Base-by-base conservation (phyloP, 768 basidiomycete species). In the Epithele typhae region DNA sequence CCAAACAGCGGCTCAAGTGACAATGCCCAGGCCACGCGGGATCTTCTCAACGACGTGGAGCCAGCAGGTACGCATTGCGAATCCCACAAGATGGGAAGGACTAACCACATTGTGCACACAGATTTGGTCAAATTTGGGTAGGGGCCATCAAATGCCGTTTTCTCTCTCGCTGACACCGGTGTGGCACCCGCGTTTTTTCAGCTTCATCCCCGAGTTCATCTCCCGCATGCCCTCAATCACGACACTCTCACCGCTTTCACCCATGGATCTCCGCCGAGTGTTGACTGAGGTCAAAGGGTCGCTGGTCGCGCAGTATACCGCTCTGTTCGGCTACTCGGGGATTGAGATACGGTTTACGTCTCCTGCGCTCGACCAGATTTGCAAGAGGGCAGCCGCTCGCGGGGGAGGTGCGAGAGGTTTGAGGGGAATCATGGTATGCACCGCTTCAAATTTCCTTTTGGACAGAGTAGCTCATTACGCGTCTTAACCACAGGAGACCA, bases 171-270 rank as follows among this genome's bases (percentile, higher is more conserved):
- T 45, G 12, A 24, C 24, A 17, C 23, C 54, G 25, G 46, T 24
- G 37, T 25, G 5, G 3, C 6, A 1, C 35, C 15, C 46, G 10
- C 22, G 11, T 5, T 2, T 17, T 5, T 19, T n/a, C 48, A 87
- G 88, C 3, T 88, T 96, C 53, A 97, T 97, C 48, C 94, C 94
- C 19, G 94, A 98, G 67, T 97, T 98, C 57, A 78, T 95, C 41
- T 92, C 89, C 15, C 87, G 95, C 23, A 67, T 96, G n/a, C 94
- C 94, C 4, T 85, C 92, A n/a, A 75, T 93, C 27, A 88, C 94
- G 4, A 82, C 91, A 1, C 76, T 98, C 5, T 65, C 84, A 5
- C 85, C 88, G 5, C 74, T 97, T 2, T 85, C 87, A 5, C 76
- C 87, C 9, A 61, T 78, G 10, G 95, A 97, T 64, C 74, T 98